These are phyloP conservation scores for Candida nitratophila DNA, from an alignment of 805 yeast genomes.

Conservation along the genomic window DNA sequence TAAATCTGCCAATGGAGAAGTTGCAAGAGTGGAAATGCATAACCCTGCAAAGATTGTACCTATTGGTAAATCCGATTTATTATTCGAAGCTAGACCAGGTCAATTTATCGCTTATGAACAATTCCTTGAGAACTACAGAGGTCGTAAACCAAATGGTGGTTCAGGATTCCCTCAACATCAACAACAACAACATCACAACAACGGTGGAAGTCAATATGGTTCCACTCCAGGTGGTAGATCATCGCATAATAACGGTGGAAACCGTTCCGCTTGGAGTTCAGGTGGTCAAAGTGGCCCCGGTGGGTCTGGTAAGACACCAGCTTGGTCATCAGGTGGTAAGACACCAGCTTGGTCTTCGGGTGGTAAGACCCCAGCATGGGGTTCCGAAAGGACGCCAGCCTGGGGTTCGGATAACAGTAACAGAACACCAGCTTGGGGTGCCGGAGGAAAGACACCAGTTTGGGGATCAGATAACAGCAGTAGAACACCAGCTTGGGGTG, in stretches of 20 bases:
- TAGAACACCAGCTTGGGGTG: constrained; percentile 48
- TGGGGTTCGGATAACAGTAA: constrained; percentile 34
- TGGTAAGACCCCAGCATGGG: constrained; percentile 37
- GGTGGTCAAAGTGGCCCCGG: constrained; percentile 31
- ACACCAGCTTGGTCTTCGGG: constrained; percentile 43
- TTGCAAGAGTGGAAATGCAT: constrained; percentile 89
- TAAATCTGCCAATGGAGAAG: constrained; percentile 84
- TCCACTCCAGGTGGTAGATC: constrained; percentile 1
- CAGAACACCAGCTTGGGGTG: constrained; percentile 37
- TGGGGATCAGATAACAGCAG: constrained; percentile 34
- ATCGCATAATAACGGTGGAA: constrained; percentile 19
- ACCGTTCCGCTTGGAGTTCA: constrained; percentile 11
- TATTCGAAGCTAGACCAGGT: constrained; percentile 62
- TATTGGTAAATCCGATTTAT: constrained; percentile 70
- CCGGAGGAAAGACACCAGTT: constrained; percentile 20
- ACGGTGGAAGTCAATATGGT: neutral
- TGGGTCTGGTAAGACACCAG: constrained; percentile 39
- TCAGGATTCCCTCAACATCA: constrained; percentile 9
- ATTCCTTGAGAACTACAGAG: constrained; percentile 41
- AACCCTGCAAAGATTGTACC: constrained; percentile 85
- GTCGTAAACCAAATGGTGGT: constrained; percentile 15
- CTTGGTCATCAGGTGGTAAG: constrained; percentile 34
- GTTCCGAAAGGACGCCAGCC: constrained; percentile 18
- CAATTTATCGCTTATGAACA: constrained; percentile 73
- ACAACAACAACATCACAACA: no score